A percentile compares a stretch with the other conserved stretches of the same genome.
Conservation (phyloP, 192 early-diverging fungal genomes). For the Haplosporangium gracile region DNA sequence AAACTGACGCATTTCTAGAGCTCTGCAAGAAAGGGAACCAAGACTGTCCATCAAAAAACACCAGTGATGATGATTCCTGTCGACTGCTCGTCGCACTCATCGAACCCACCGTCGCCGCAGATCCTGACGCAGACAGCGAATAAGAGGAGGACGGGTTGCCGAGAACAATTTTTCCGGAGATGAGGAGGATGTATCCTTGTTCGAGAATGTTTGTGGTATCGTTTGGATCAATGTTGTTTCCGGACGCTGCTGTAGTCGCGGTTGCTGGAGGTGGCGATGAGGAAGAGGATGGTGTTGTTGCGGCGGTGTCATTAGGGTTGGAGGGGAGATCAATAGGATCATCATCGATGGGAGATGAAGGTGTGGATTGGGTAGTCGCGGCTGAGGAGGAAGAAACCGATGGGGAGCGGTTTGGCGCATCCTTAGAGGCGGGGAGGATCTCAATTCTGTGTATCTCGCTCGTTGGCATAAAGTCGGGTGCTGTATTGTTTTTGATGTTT, state of each 20-base stretch:
- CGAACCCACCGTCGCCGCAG: not conserved
- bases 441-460: conserved; percentile 34
- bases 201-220: conserved; percentile 38
- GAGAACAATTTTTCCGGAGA: conserved; percentile 59
- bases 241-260: not conserved
- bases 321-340: not conserved
- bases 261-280: not conserved
- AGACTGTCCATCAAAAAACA: conserved; percentile 61
- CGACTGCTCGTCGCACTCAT: not conserved
- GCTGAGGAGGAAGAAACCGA: not conserved
- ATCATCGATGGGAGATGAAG: not conserved
- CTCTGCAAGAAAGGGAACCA: conserved; percentile 62
- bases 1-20: conserved; percentile 20
- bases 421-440: conserved; percentile 29
- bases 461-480: conserved; percentile 29
- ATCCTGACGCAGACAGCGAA: not conserved
- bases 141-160: conserved; percentile 7
- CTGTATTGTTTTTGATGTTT: conserved; percentile 5
- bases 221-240: conserved; percentile 11
- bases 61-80: conserved; percentile 56
- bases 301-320: not conserved
- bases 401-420: conserved; percentile 18
- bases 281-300: not conserved
- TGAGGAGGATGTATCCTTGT: conserved; percentile 56
- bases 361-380: not conserved